A percentile compares a stretch with the other conserved stretches of the same genome.
These are phyloP conservation scores for Coemansia sp. DNA, from an alignment of 192 early-diverging fungal species.

Conservation along the genomic window DNA sequence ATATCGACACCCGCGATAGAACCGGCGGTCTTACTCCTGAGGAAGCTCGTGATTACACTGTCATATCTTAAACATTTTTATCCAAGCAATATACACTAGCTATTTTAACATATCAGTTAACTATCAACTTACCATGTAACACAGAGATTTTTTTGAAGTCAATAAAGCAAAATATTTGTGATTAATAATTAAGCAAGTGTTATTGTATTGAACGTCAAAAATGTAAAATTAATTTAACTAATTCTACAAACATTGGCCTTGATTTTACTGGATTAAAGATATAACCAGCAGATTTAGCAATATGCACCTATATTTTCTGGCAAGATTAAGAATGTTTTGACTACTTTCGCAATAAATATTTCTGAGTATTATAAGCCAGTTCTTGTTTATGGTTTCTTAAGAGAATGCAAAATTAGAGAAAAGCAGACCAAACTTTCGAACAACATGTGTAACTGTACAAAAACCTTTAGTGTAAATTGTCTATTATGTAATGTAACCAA, in stretches of 20 bases:
- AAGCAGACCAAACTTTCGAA: too few relatives aligned
- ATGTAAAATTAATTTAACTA: neutral
- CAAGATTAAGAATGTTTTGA: too few relatives aligned
- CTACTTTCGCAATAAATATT: too few relatives aligned
- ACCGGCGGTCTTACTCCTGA: constrained; percentile 24
- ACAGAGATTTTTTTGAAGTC: neutral
- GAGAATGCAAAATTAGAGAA: too few relatives aligned
- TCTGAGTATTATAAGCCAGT: neutral
- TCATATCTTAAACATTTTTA: neutral
- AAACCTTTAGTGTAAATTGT: too few relatives aligned
- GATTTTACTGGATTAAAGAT: neutral
- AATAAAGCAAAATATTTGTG: neutral
- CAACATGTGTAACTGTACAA: too few relatives aligned
- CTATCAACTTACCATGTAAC: neutral
- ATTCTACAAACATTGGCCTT: neutral
- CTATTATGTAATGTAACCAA: neutral
- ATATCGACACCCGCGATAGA: constrained; percentile 34
- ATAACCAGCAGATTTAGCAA: neutral
- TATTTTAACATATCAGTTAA: neutral
- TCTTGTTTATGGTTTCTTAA: too few relatives aligned
- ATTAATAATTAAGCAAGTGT: neutral
- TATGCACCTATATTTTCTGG: neutral
- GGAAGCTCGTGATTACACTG: constrained; percentile 27
- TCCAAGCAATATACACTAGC: neutral
- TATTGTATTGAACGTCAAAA: neutral